A percentile compares a stretch with the other conserved stretches of the same genome.
These are phyloP conservation scores for Caryopteris hybrid DNA, from an alignment of 305 asterid genomes.

Conservation along the genomic window DNA sequence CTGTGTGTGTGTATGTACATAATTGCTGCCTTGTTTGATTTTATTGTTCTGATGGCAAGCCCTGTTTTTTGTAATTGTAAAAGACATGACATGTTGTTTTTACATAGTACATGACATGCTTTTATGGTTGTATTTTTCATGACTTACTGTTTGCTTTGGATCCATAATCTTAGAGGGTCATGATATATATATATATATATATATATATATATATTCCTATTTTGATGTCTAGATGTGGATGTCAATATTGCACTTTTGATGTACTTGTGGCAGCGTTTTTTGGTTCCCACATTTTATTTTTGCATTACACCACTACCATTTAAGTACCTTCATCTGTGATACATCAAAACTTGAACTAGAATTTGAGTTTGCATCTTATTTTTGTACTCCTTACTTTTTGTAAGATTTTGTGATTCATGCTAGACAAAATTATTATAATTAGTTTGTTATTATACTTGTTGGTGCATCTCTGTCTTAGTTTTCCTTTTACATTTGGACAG, in stretches of 20 bases:
- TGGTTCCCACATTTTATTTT: background rate
- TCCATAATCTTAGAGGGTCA: background rate
- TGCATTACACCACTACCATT: background rate
- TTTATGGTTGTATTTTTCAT: background rate
- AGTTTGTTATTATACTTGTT: slow-evolving; percentile 6
- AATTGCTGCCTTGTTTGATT: background rate
- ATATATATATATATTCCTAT: no score
- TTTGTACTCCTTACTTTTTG: slow-evolving; percentile 8
- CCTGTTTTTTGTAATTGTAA: background rate
- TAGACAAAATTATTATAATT: background rate
- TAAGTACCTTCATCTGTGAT: background rate
- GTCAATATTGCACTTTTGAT: background rate
- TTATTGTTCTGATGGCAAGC: background rate
- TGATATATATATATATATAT: background rate
- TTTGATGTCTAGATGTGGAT: background rate
- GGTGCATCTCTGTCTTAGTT: background rate
- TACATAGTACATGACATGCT: background rate
- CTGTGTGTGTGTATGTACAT: background rate
- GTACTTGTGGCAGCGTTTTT: background rate
- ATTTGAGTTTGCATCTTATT: slow-evolving; percentile 1
- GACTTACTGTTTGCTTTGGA: background rate
- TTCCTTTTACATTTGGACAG: slow-evolving; percentile 35
- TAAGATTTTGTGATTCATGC: background rate
- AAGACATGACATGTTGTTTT: background rate
- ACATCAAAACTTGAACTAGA: background rate